Conservation (phyloP, 2,329 filamentous ascomycete genomes). For the Colletotrichum agaves region DNA sequence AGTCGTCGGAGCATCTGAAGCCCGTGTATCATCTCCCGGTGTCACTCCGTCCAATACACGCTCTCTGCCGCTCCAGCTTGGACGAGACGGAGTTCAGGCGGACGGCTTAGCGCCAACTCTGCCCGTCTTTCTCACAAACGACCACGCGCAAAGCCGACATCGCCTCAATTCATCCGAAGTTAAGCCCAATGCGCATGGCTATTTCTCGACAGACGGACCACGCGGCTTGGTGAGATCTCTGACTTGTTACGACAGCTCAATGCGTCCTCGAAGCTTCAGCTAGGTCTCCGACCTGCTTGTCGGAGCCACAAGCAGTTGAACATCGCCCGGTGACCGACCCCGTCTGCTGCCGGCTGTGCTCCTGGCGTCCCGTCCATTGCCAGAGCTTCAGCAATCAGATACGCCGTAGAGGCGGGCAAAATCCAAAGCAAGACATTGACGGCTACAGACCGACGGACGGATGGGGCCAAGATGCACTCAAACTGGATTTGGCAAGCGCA, state of each 20-base stretch:
- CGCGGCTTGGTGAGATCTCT: not conserved
- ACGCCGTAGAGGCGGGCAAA: not conserved
- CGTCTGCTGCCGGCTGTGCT: constrained; percentile 1
- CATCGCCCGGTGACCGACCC: not conserved
- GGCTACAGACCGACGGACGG: constrained; percentile 2
- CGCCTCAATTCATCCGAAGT: constrained; percentile 9
- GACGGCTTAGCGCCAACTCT: constrained; percentile 18
- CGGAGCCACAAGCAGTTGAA: not conserved
- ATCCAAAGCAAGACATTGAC: not conserved
- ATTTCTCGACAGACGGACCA: not conserved
- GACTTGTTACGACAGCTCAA: not conserved
- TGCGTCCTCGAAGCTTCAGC: not conserved
- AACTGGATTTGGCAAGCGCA: not conserved
- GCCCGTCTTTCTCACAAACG: constrained; percentile 3
- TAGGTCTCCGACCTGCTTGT: not conserved
- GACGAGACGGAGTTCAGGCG: constrained; percentile 17
- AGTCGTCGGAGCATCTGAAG: not conserved
- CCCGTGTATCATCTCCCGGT: not conserved
- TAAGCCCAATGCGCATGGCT: not conserved
- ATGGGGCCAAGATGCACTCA: not conserved
- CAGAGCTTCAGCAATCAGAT: not conserved
- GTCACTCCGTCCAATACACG: constrained; percentile 18
- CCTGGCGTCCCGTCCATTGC: not conserved
- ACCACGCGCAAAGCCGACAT: not conserved
- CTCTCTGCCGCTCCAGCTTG: not conserved